Base-by-base conservation (phyloP, 257 asterid species). In the Przewalskia tangutica region DNA sequence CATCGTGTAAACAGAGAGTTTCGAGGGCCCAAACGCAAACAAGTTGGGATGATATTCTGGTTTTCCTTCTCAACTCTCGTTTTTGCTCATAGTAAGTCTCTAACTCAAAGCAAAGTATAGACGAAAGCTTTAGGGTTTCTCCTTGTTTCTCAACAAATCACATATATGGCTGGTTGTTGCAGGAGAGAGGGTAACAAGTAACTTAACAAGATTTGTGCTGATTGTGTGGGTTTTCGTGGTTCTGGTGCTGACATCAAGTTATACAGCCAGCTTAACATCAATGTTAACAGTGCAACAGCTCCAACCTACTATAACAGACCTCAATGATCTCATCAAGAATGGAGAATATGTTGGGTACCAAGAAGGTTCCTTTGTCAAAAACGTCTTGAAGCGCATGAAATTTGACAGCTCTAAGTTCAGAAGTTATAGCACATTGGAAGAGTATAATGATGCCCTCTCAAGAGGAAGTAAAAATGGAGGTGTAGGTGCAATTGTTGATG, bases 141-240 rank as follows among this genome's bases (percentile, higher is more conserved):
- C 23, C 56, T 55, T 53, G 54, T 36, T 65, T 50, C 46, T 77
- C 50, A 80, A 20, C 36, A 80, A 38, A 10, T 20, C 7, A 54
- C 58, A 13, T 12, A 40, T 56, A 38, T 12, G 17, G 8, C 5
- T 81, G 59, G 3, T 56, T 54, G 54, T 54, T 85, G 89, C 81
- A 91, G 95, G 86, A 71, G 88, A 89, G 82, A 83, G 85, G 66
- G 58, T 88, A 46, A 78, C 85, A 60, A 85, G 79, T 79, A 84
- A 65, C 67, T 82, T 91, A 62, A 59, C 90, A 42, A 84, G 89
- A 67, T 55, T 91, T 64, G 82, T 88, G 83, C 13, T 91, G 27
- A 85, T 86, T 42, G 81, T 82, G 54, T 89, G 94, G 91, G 88
- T 86, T 14, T 85, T 88, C 5, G 93, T 91, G 11, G 94, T 85